A percentile compares a stretch with the other conserved stretches of the same genome.
phyloP scores from a whole-genome alignment of 768 basidiomycete genomes.

The Serendipita sp. region DNA sequence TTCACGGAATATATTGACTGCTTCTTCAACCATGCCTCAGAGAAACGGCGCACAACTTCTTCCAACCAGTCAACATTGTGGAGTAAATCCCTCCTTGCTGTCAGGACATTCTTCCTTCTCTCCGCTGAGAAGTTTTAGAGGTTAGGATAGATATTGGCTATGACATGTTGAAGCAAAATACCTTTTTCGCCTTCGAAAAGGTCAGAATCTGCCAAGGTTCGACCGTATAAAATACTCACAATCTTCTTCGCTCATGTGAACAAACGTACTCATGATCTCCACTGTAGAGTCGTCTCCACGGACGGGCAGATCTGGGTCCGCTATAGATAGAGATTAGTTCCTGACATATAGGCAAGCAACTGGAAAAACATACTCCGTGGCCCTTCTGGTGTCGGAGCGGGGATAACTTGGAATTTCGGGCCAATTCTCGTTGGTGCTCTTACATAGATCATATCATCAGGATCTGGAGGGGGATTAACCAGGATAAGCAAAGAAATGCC shows the following conservation, averaged over 20 bases:
- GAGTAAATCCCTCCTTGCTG: conserved; percentile 34
- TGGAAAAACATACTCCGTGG: conserved; percentile 10
- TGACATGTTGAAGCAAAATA: conserved; percentile 12
- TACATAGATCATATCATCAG: conserved; percentile 93
- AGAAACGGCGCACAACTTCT: conserved; percentile 55
- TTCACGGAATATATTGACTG: conserved; percentile 44
- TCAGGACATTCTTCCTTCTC: conserved; percentile 40
- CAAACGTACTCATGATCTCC: conserved; percentile 51
- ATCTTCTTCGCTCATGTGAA: conserved; percentile 48
- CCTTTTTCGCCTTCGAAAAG: conserved; percentile 8
- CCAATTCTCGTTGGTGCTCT: conserved; percentile 84
- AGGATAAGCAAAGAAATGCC: conserved; percentile 8
- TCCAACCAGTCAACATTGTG: conserved; percentile 68
- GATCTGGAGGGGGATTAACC: conserved; percentile 37
- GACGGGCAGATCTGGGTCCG: conserved; percentile 26
- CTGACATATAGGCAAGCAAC: background rate
- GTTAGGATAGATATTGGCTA: conserved; percentile 42
- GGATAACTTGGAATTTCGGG: conserved; percentile 63
- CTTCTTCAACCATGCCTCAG: conserved; percentile 44
- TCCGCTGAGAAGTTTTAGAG: conserved; percentile 34
- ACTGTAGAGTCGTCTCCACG: conserved; percentile 58
- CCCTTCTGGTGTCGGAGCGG: conserved; percentile 25
- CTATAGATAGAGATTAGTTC: conserved; percentile 8
- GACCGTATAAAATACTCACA: conserved; percentile 27
- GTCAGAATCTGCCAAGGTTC: conserved; percentile 12